Evolutionary conservation across 306 rosid genomes (phyloP), one percentile per base, ranked within the genome.

Genomic region (Sicyos edulis): DNA sequence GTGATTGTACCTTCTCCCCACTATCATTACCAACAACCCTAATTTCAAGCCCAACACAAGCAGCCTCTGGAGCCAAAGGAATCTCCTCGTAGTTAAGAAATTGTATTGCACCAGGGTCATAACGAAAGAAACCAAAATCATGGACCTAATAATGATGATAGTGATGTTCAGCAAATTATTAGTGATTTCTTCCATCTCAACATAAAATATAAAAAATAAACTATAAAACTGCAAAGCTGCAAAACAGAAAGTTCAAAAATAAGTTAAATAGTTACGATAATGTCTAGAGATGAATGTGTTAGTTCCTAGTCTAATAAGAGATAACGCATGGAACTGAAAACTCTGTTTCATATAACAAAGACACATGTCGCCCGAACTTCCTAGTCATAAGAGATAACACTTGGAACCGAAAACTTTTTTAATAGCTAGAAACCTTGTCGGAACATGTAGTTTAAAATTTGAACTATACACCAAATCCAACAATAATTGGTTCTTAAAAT

Each of bases 11-110:
- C 98, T 92, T 92, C 82, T 92, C 98, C 24, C 96, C 98, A 77
- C 98, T 92, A 76, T 92, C 98, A 80, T 92, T 92, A 62, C 98
- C 96, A 72, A 92, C 96, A 78, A 92, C 98, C 79, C 98, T 87
- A 74, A 92, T 92, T 82, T 92, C 96, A 61, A 92, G 86, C 74
- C 98, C 98, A 82, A 92, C 96, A 72, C 81, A 85, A 65, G 98
- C 96, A 80, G 80, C 90, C 78, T 90, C 98, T 3, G 96, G 96
- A 55, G 92, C 80, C 75, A 92, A 93, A 67, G 96, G 93, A 82
- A 92, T 90, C 86, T 92, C 96, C 64, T 90, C 98, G 22, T 92
- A 92, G 73, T 67, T 78, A 55, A 88, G 82, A 84, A 88, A 92
- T 76, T 90, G 93, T 68, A 92, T 80, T 56, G 90, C 90, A 66